phyloP scores from a whole-genome alignment of 257 asterid genomes.

The Prunella vulgaris region DNA sequence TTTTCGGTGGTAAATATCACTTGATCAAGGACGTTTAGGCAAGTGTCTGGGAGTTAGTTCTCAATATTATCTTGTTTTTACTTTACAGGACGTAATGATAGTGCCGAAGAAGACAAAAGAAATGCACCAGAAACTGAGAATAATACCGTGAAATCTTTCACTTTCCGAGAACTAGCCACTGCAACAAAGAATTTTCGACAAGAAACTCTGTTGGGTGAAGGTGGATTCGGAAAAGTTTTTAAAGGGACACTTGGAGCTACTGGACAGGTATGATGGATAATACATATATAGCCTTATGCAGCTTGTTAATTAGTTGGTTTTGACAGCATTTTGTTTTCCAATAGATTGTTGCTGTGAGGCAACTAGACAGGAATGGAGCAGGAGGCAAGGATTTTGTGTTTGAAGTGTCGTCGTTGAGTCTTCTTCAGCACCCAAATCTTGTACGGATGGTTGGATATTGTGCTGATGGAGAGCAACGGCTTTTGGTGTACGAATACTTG shows the following conservation, averaged over 20 bases:
- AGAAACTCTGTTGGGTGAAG: slow-evolving; percentile 76
- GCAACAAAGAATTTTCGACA: slow-evolving; percentile 86
- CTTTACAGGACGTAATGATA: slow-evolving; percentile 17
- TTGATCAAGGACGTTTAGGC: too few species aligned
- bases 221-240: slow-evolving; percentile 71
- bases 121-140: slow-evolving; percentile 27
- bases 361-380: slow-evolving; percentile 75
- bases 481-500: slow-evolving; percentile 80
- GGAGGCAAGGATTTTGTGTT: slow-evolving; percentile 64
- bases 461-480: slow-evolving; percentile 97
- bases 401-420: slow-evolving; percentile 61
- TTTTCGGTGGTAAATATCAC: background rate
- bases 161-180: slow-evolving; percentile 86
- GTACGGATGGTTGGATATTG: slow-evolving; percentile 78
- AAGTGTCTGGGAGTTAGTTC: background rate
- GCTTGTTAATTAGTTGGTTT: background rate
- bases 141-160: slow-evolving; percentile 45
- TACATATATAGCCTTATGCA: background rate
- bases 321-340: background rate
- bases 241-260: slow-evolving; percentile 55
- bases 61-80: background rate
- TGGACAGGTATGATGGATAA: slow-evolving; percentile 50
- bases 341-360: slow-evolving; percentile 77
- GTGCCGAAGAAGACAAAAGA: slow-evolving; percentile 19
- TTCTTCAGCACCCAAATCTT: slow-evolving; percentile 68